Evolutionary conservation across 257 asterid genomes (phyloP).

Genomic region (Perilla frutescens): DNA sequence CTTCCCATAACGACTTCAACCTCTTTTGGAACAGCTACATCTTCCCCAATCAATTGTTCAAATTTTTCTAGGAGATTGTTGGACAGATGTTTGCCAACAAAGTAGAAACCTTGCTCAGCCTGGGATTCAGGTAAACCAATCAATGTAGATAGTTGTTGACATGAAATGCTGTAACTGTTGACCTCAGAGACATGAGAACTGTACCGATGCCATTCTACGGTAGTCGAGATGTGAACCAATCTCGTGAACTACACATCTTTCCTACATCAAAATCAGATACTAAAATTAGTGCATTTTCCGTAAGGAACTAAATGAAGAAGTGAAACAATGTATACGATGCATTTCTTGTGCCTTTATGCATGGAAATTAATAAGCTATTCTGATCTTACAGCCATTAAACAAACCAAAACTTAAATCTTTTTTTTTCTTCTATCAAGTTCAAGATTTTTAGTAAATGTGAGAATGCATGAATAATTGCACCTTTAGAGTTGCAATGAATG

Average conservation of each 20-base stretch:
- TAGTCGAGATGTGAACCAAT: conserved; percentile 90
- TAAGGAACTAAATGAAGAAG: too few species aligned
- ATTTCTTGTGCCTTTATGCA: not conserved
- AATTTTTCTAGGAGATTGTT: conserved; percentile 70
- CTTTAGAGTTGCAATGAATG: conserved; percentile 85
- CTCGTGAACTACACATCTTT: conserved; percentile 80
- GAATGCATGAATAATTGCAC: conserved; percentile 36
- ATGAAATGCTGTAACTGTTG: too few species aligned
- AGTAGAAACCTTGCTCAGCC: conserved; percentile 86
- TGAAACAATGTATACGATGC: too few species aligned
- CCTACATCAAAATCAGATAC: conserved; percentile 56
- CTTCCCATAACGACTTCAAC: conserved; percentile 98
- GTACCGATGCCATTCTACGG: conserved; percentile 84
- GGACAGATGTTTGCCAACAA: conserved; percentile 60
- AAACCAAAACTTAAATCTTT: too few species aligned
- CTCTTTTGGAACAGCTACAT: conserved; percentile 64
- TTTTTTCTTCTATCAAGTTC: too few species aligned
- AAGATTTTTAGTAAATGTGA: not conserved
- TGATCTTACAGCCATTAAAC: not conserved
- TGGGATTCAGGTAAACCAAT: conserved; percentile 41
- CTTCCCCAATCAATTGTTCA: conserved; percentile 63
- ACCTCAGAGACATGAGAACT: conserved; percentile 17
- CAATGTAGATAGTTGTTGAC: not conserved
- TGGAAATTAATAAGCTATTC: too few species aligned
- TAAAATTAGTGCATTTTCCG: not conserved